phyloP scores from a whole-genome alignment of 2,329 filamentous ascomycete genomes.

The Chaetomium olivaceum region DNA sequence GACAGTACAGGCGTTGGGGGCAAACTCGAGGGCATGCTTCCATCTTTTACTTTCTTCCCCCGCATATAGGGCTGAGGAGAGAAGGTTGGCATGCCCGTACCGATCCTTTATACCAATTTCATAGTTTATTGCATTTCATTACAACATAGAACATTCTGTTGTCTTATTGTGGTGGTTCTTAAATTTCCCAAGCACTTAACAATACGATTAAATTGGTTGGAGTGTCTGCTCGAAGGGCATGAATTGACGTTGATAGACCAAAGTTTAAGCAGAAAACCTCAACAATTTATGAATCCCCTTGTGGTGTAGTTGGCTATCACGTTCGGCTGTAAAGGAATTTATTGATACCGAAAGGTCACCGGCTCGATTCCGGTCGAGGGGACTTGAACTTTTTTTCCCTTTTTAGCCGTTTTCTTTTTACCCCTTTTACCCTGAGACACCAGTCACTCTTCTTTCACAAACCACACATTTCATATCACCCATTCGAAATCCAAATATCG shows the following conservation, averaged over 20 bases:
- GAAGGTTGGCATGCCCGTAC: background rate
- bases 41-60: background rate
- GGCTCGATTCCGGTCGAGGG: conserved; percentile 33
- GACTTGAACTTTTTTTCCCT: conserved; percentile 21
- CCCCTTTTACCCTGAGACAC: background rate
- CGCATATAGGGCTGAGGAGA: background rate
- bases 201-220: too few relatives aligned
- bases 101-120: background rate
- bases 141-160: background rate
- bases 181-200: too few relatives aligned
- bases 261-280: background rate
- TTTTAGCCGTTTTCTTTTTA: background rate
- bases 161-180: background rate
- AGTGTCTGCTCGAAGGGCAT: too few relatives aligned
- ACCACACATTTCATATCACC: background rate
- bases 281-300: conserved; percentile 24
- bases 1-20: conserved; percentile 7
- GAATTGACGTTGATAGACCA: background rate
- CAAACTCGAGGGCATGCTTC: background rate
- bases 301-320: conserved; percentile 33
- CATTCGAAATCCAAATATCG: background rate
- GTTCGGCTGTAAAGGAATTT: conserved; percentile 31
- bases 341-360: conserved; percentile 32
- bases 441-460: too few relatives aligned
- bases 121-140: background rate